These are phyloP conservation scores for Coemansia sp. DNA, from an alignment of 192 early-diverging fungal species.

Conservation along the genomic window DNA sequence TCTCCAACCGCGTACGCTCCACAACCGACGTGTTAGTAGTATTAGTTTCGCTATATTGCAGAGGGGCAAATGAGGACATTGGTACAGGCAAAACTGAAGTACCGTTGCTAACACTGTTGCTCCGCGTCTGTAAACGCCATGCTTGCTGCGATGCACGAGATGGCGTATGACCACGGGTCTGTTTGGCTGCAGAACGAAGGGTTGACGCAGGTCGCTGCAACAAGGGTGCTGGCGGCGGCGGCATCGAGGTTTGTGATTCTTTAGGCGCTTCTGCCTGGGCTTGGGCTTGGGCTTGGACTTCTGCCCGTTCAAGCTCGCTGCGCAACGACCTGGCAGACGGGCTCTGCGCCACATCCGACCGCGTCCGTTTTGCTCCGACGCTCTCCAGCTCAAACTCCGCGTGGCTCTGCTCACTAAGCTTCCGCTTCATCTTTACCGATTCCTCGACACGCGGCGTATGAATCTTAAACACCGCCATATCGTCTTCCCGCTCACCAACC, in stretches of 20 bases:
- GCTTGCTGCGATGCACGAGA: neutral
- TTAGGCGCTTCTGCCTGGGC: too few relatives aligned
- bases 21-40: constrained; percentile 14
- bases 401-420: constrained; percentile 1
- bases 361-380: neutral
- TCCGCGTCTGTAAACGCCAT: constrained; percentile 5
- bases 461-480: neutral
- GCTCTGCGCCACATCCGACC: constrained; percentile 7
- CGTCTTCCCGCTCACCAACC: neutral
- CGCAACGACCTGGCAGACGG: neutral
- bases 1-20: constrained; percentile 38
- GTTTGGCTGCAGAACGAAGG: neutral
- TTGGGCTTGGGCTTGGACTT: neutral
- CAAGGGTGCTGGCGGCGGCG: neutral
- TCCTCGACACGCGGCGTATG: neutral
- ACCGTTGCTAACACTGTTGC: constrained; percentile 11
- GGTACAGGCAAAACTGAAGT: neutral
- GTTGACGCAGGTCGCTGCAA: neutral
- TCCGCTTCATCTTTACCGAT: constrained; percentile 8
- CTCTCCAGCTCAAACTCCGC: neutral
- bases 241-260: neutral
- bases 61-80: neutral
- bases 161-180: neutral
- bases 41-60: neutral
- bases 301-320: neutral